Evolutionary conservation across 139 green algal species (phyloP).

Genomic region (Chlorella sp.): DNA sequence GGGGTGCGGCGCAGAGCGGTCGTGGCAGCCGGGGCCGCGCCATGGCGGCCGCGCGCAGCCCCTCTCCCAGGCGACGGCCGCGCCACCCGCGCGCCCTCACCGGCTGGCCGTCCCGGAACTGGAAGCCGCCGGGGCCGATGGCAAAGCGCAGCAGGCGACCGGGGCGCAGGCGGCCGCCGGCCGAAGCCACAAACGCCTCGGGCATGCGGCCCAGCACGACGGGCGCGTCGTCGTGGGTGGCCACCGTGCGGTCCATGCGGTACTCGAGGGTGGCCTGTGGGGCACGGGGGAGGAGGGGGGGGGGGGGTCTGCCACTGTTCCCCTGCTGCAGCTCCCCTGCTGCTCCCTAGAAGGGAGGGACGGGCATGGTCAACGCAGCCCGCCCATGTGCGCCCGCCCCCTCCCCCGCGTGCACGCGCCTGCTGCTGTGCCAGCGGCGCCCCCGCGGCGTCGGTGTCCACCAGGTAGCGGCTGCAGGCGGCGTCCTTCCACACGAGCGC

Average conservation of each 20-base stretch:
- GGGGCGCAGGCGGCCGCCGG: conserved; percentile 32
- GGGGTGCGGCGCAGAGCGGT: too few species aligned
- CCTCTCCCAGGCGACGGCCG: too few species aligned
- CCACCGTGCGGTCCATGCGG: conserved; percentile 56
- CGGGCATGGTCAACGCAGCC: too few species aligned
- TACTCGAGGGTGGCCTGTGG: too few species aligned
- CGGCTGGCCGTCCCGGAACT: conserved; percentile 50
- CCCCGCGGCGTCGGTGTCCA: conserved; percentile 64
- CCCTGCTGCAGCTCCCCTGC: too few species aligned
- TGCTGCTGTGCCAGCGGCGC: conserved; percentile 50
- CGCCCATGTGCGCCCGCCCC: too few species aligned
- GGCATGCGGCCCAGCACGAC: conserved; percentile 73
- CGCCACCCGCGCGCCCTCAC: neutral
- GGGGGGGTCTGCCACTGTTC: too few species aligned
- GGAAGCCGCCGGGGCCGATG: conserved; percentile 50
- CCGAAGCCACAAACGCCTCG: conserved; percentile 25
- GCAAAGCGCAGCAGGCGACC: conserved; percentile 74
- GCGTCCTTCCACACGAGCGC: conserved; percentile 92
- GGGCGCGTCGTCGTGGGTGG: conserved; percentile 76
- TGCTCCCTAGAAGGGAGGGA: too few species aligned
- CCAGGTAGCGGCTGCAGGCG: conserved; percentile 66
- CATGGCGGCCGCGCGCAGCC: too few species aligned
- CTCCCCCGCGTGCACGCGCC: too few species aligned
- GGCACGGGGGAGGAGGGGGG: too few species aligned
- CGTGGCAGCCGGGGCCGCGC: too few species aligned